A percentile compares a stretch with the other conserved stretches of the same genome.
Evolutionary conservation across 139 green algal species (phyloP).

Genomic region (Trebouxia sp.): DNA sequence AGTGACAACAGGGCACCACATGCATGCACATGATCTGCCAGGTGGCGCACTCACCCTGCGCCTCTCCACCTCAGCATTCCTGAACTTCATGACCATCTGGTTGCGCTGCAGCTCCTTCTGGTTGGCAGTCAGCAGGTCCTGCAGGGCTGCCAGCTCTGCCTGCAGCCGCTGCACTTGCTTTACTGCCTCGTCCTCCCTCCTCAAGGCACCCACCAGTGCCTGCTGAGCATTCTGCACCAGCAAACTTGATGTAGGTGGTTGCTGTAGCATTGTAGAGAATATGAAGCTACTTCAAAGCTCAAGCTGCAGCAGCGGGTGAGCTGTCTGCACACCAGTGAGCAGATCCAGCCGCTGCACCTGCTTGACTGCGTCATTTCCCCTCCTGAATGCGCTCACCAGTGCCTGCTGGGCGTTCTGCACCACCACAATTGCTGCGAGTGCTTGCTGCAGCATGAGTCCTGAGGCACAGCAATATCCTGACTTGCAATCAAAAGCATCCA

Average conservation of each 20-base stretch:
- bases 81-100: conserved; percentile 57
- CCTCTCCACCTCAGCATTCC: conserved; percentile 45
- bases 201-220: conserved; percentile 48
- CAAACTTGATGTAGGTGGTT: neutral
- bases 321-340: conserved; percentile 18
- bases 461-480: too few relatives aligned
- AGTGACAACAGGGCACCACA: too few relatives aligned
- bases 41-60: neutral
- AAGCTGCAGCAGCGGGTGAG: neutral
- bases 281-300: neutral
- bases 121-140: conserved; percentile 45
- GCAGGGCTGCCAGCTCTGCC: conserved; percentile 53
- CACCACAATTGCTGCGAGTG: too few relatives aligned
- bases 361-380: conserved; percentile 41
- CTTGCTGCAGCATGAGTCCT: too few relatives aligned
- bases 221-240: conserved; percentile 35
- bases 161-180: conserved; percentile 43
- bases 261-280: neutral
- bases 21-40: neutral
- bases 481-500: too few relatives aligned
- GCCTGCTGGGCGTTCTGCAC: conserved; percentile 37
- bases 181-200: conserved; percentile 43
- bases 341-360: conserved; percentile 46
- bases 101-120: conserved; percentile 54
- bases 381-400: conserved; percentile 47